Percentiles rank a stretch among this genome's conserved stretches.
Evolutionary conservation across 2,329 filamentous ascomycete genomes (phyloP).

Genomic region (Fusarium nematophilum): DNA sequence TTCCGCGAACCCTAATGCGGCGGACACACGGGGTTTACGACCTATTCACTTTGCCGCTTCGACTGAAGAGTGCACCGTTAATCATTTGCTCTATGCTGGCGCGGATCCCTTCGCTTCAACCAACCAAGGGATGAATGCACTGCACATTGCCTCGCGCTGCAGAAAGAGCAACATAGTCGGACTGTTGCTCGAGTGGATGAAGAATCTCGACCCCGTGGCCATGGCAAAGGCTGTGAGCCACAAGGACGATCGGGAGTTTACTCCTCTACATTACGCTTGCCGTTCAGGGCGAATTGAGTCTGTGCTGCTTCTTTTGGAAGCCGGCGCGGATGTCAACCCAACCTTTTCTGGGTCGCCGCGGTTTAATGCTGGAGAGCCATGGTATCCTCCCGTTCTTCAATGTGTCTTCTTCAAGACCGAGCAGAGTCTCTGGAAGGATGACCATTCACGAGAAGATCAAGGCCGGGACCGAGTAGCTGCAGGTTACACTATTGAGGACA

Average conservation of each 20-base stretch:
- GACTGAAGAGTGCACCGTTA: slow-evolving; percentile 2
- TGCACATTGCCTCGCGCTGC: slow-evolving; percentile 35
- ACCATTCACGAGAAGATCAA: background rate
- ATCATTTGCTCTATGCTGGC: slow-evolving; percentile 15
- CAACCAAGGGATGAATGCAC: slow-evolving; percentile 20
- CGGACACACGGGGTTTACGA: slow-evolving; percentile 18
- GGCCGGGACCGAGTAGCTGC: background rate
- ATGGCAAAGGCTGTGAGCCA: slow-evolving; percentile 14
- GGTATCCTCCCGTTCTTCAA: slow-evolving; percentile 35
- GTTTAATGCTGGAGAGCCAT: slow-evolving; percentile 1
- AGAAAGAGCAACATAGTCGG: slow-evolving; percentile 23
- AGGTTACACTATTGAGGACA: slow-evolving; percentile 9
- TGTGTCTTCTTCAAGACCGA: slow-evolving; percentile 28
- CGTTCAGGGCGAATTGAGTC: slow-evolving; percentile 23
- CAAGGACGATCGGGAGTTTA: slow-evolving; percentile 21
- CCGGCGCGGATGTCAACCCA: slow-evolving; percentile 24
- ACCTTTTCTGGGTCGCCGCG: background rate
- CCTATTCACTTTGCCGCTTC: slow-evolving; percentile 37
- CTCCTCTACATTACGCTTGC: slow-evolving; percentile 35
- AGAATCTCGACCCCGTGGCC: background rate
- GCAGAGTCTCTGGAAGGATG: slow-evolving; percentile 20
- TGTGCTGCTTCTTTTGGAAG: slow-evolving; percentile 25
- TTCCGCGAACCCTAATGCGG: background rate
- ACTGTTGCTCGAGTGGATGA: slow-evolving; percentile 26
- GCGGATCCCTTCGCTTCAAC: slow-evolving; percentile 30